These are phyloP conservation scores for Trichomonas vaginalis DNA, from an alignment of 208 protist genomes.

Conservation along the genomic window DNA sequence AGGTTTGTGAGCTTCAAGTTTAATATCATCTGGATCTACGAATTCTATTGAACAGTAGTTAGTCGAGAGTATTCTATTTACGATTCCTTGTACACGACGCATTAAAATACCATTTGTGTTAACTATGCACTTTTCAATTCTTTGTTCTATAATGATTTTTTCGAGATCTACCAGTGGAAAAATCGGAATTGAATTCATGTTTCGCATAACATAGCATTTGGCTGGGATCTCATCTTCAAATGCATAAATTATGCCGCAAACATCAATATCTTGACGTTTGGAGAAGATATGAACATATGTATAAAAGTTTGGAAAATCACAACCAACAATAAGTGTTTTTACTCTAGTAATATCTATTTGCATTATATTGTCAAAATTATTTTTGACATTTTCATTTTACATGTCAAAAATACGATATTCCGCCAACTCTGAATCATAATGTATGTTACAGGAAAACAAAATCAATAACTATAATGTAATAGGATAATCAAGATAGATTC, in stretches of 20 bases:
- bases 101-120: background rate
- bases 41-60: background rate
- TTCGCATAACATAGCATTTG: background rate
- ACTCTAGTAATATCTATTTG: background rate
- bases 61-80: background rate
- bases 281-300: background rate
- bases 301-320: background rate
- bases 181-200: background rate
- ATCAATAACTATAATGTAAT: no score
- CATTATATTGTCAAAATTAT: no score
- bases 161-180: background rate
- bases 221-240: background rate
- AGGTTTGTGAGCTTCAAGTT: background rate
- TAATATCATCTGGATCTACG: background rate
- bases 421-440: no score
- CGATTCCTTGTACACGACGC: background rate
- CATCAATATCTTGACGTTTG: background rate
- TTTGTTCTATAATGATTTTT: background rate
- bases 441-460: no score
- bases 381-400: no score
- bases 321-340: background rate
- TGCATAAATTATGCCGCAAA: background rate
- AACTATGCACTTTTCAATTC: background rate
- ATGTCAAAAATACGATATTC: no score
- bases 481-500: no score